phyloP scores from a whole-genome alignment of 2,329 filamentous ascomycete genomes.

The Fusarium sp. region DNA sequence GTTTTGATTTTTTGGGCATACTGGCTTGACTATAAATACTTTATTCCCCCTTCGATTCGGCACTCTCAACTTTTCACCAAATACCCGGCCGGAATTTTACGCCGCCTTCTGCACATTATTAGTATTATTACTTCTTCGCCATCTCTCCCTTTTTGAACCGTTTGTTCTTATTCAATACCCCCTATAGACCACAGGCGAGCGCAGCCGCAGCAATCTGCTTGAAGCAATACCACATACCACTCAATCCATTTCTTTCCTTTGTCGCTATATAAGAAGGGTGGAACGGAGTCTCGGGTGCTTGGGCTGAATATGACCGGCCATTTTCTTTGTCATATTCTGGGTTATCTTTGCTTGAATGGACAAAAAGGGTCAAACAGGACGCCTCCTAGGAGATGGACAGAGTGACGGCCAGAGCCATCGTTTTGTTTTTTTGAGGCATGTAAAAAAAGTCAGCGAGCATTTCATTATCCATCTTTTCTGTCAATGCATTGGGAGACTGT shows the following conservation, averaged over 20 bases:
- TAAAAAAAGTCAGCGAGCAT: slow-evolving; percentile 46
- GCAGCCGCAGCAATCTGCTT: slow-evolving; percentile 48
- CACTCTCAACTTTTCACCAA: slow-evolving; percentile 41
- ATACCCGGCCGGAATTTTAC: slow-evolving; percentile 48
- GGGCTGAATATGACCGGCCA: slow-evolving; percentile 44
- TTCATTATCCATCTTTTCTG: slow-evolving; percentile 30
- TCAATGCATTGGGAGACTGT: slow-evolving; percentile 29
- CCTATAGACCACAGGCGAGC: slow-evolving; percentile 55
- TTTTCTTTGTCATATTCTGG: slow-evolving; percentile 37
- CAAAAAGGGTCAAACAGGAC: slow-evolving; percentile 42
- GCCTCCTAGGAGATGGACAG: slow-evolving; percentile 20
- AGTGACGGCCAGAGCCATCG: slow-evolving; percentile 21
- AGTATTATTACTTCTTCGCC: slow-evolving; percentile 40
- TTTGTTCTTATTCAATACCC: slow-evolving; percentile 54
- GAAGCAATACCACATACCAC: slow-evolving; percentile 49
- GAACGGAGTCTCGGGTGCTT: slow-evolving; percentile 47
- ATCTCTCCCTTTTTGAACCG: slow-evolving; percentile 34
- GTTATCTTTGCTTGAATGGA: slow-evolving; percentile 29
- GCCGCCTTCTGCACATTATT: slow-evolving; percentile 44
- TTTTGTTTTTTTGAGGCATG: slow-evolving; percentile 43
- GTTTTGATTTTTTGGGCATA: slow-evolving; percentile 44
- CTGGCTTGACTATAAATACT: slow-evolving; percentile 48
- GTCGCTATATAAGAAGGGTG: slow-evolving; percentile 48
- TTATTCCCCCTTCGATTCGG: slow-evolving; percentile 50
- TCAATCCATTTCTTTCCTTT: slow-evolving; percentile 51